Conservation (phyloP, 148 eudicot genomes). For the Rhododendron kiyosumense region DNA sequence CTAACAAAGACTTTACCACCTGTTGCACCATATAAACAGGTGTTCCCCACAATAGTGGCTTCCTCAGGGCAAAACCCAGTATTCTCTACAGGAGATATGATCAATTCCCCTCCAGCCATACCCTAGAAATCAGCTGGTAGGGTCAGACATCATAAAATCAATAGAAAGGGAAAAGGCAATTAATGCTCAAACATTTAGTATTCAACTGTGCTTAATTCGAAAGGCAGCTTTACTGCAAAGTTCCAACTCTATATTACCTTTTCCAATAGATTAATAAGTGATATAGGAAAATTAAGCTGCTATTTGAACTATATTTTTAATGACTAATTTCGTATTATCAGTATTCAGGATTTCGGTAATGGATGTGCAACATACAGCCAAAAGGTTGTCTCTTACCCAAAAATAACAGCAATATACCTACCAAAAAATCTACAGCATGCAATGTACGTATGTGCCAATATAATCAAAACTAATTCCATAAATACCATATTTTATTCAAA, state of each 20-base stretch:
- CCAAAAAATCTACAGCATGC: not conserved
- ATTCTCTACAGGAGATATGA: conserved; percentile 81
- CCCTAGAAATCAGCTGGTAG: conserved; percentile 40
- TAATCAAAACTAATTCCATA: not conserved
- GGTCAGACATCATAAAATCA: not conserved
- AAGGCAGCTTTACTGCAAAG: not conserved
- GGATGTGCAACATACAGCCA: not conserved
- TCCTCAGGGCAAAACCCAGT: conserved; percentile 85
- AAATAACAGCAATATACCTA: not conserved
- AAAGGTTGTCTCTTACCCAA: not conserved
- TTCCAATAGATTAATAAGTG: not conserved
- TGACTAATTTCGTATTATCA: not conserved
- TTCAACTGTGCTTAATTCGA: not conserved
- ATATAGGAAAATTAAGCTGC: not conserved
- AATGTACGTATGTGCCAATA: not conserved
- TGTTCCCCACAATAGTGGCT: conserved; percentile 93
- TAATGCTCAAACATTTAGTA: not conserved
- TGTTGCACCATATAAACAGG: conserved; percentile 94
- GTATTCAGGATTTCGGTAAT: not conserved
- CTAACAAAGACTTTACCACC: conserved; percentile 88
- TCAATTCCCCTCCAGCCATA: conserved; percentile 98
- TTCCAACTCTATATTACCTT: not conserved
- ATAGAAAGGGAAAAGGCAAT: not conserved
- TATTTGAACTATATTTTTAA: not conserved
- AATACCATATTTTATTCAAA: not conserved